Conservation (phyloP, 169 alveolate genomes). For the Babesia bovis region DNA sequence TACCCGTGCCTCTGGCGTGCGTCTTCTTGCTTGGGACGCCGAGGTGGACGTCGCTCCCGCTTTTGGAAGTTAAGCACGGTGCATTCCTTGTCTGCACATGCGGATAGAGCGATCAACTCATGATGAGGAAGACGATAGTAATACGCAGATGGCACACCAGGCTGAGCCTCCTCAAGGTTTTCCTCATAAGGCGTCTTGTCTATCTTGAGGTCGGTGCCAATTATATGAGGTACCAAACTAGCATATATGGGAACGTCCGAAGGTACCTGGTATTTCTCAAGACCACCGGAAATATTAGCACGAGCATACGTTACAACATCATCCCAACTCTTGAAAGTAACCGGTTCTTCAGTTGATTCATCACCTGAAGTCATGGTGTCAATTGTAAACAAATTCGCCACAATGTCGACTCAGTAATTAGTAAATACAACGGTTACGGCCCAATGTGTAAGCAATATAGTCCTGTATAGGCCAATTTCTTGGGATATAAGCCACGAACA, state of each 20-base stretch:
- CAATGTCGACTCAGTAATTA: too few relatives aligned
- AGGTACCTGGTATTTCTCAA: background rate
- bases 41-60: background rate
- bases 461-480: background rate
- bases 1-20: background rate
- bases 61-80: background rate
- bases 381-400: too few relatives aligned
- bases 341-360: background rate
- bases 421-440: too few relatives aligned
- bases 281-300: background rate
- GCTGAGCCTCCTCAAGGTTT: background rate
- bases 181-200: background rate
- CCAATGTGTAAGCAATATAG: too few relatives aligned
- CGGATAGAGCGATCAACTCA: slow-evolving; percentile 15
- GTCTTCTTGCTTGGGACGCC: slow-evolving; percentile 9
- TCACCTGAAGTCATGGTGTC: background rate
- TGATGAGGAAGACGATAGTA: slow-evolving; percentile 6
- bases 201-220: background rate
- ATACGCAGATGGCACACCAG: background rate
- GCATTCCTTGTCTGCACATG: background rate
- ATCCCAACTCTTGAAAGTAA: background rate
- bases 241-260: background rate
- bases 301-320: background rate
- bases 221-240: background rate
- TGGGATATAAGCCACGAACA: background rate